A percentile compares a stretch with the other conserved stretches of the same genome.
phyloP scores from a whole-genome alignment of 192 early-diverging fungal species.

The Backusella mclennaniae region DNA sequence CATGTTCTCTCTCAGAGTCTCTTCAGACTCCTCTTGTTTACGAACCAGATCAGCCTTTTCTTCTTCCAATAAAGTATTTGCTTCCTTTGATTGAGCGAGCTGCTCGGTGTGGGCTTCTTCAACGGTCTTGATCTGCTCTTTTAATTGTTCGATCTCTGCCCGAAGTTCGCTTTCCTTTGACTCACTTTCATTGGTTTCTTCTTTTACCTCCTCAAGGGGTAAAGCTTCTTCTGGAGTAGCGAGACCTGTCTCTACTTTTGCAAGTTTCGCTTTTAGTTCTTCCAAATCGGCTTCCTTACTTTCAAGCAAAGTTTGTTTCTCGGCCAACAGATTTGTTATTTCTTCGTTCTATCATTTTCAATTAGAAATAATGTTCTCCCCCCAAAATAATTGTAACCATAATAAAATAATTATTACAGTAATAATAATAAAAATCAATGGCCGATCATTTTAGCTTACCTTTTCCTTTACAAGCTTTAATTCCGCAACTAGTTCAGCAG shows the following conservation, averaged over 20 bases:
- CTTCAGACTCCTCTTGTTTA: slow-evolving; percentile 18
- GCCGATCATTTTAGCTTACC: slow-evolving; percentile 8
- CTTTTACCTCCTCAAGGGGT: background rate
- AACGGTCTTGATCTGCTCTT: background rate
- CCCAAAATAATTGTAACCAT: background rate
- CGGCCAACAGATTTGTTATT: background rate
- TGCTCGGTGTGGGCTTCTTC: slow-evolving; percentile 2
- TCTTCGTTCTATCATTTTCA: slow-evolving; percentile 15
- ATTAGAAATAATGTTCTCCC: background rate
- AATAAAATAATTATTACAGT: background rate
- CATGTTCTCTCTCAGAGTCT: slow-evolving; percentile 22
- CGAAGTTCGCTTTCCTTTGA: background rate
- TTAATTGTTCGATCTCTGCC: background rate
- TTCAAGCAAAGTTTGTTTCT: background rate
- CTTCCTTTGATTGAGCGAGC: background rate
- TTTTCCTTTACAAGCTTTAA: slow-evolving; percentile 18
- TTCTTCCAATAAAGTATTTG: slow-evolving; percentile 15
- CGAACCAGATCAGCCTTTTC: slow-evolving; percentile 2
- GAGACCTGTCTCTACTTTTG: background rate
- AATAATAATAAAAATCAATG: slow-evolving; percentile 2
- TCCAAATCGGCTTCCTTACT: slow-evolving; percentile 10
- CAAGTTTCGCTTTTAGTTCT: slow-evolving; percentile 10
- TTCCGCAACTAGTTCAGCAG: slow-evolving; percentile 13
- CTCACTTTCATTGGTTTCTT: background rate
- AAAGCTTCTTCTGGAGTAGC: slow-evolving; percentile 5